These are phyloP conservation scores for Colletotrichum sp. DNA, from an alignment of 2,329 filamentous ascomycete genomes.

Conservation along the genomic window DNA sequence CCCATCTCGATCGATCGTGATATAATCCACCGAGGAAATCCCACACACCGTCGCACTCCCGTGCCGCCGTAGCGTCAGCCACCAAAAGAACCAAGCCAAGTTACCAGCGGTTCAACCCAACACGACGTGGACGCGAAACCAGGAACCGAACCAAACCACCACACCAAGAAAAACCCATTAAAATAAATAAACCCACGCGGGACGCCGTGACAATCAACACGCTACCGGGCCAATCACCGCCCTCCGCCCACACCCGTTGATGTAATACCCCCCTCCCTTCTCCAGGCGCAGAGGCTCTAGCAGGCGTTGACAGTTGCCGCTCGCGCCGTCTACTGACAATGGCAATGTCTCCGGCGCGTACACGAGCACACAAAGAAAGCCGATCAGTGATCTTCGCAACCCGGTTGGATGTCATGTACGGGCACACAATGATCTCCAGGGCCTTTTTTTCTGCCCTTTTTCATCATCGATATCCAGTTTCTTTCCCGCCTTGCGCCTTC, in stretches of 20 bases:
- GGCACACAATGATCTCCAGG: neutral
- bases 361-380: neutral
- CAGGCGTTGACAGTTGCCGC: neutral
- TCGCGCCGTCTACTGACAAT: neutral
- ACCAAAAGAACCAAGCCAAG: neutral
- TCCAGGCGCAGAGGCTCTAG: neutral
- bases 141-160: neutral
- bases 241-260: neutral
- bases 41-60: neutral
- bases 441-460: slow-evolving; percentile 1
- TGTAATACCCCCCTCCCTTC: neutral
- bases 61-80: neutral
- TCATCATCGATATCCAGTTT: neutral
- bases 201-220: neutral
- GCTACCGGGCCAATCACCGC: neutral
- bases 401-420: neutral
- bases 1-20: neutral
- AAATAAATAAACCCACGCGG: neutral
- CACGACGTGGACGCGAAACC: neutral
- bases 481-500: neutral
- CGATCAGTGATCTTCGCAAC: neutral
- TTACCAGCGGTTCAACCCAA: neutral
- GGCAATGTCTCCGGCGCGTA: neutral
- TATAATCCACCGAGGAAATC: neutral
- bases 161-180: neutral